A percentile compares a stretch with the other conserved stretches of the same genome.
These are phyloP conservation scores for Penicillium sp. DNA, from an alignment of 2,329 filamentous ascomycete genomes.

Conservation along the genomic window DNA sequence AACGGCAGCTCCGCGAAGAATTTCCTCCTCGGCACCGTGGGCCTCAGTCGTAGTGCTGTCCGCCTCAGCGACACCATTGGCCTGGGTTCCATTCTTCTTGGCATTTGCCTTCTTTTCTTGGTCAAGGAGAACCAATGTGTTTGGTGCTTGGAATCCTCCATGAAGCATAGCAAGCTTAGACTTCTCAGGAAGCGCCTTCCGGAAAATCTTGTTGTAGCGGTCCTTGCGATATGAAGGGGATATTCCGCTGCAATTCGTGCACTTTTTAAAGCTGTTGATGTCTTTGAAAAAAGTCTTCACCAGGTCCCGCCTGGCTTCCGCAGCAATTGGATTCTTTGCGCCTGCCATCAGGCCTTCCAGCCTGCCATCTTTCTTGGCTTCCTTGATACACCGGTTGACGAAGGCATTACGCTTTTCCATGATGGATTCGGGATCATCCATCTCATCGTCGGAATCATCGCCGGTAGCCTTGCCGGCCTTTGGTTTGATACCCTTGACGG, in stretches of 20 bases:
- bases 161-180: conserved; percentile 77
- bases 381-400: conserved; percentile 70
- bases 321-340: conserved; percentile 80
- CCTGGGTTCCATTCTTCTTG: conserved; percentile 33
- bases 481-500: conserved; percentile 48
- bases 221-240: conserved; percentile 88
- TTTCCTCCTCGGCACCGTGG: conserved; percentile 61
- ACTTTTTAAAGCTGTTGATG: conserved; percentile 70
- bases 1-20: conserved; percentile 53
- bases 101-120: conserved; percentile 45
- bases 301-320: conserved; percentile 71
- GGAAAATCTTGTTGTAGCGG: conserved; percentile 89
- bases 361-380: conserved; percentile 54
- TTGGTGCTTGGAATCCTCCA: conserved; percentile 64
- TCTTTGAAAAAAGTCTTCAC: conserved; percentile 80
- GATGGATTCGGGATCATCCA: conserved; percentile 54
- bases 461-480: conserved; percentile 50
- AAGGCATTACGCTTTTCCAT: conserved; percentile 64
- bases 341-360: conserved; percentile 45
- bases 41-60: conserved; percentile 52
- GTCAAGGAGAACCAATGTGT: conserved; percentile 66
- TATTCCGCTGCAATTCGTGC: conserved; percentile 67
- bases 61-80: conserved; percentile 3
- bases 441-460: conserved; percentile 67
- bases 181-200: conserved; percentile 73